A percentile compares a stretch with the other conserved stretches of the same genome.
Evolutionary conservation across 495 filamentous ascomycete species (phyloP).

Genomic region (Podospora pseudocomata): DNA sequence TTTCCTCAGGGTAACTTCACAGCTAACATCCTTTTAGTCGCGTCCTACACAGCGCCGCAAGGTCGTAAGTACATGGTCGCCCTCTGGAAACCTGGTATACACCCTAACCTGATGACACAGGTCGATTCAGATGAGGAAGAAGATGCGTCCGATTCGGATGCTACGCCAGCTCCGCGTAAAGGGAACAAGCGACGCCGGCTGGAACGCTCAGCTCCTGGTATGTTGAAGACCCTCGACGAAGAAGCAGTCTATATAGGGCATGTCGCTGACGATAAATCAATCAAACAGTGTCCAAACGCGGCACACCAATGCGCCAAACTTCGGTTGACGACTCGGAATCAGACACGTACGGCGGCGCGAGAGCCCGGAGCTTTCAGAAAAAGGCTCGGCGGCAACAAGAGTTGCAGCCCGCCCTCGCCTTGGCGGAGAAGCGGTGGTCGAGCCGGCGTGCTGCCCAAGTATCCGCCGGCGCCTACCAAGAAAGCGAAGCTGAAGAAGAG

Average conservation of each 20-base stretch:
- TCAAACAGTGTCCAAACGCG: constrained; percentile 60
- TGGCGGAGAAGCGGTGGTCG: constrained; percentile 82
- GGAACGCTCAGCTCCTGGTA: constrained; percentile 49
- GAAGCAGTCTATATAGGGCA: neutral
- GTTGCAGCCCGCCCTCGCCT: constrained; percentile 54
- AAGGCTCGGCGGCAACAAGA: constrained; percentile 66
- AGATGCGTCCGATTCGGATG: constrained; percentile 69
- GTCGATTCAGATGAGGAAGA: constrained; percentile 71
- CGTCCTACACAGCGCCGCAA: constrained; percentile 49
- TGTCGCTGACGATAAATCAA: neutral
- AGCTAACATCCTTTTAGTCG: constrained; percentile 45
- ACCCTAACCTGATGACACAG: constrained; percentile 39
- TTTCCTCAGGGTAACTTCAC: neutral
- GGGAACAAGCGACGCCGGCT: constrained; percentile 48
- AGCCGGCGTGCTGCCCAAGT: constrained; percentile 81
- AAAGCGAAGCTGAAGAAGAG: constrained; percentile 75
- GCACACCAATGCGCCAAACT: constrained; percentile 56
- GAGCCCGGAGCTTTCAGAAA: constrained; percentile 62
- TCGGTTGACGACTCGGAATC: constrained; percentile 61
- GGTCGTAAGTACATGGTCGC: constrained; percentile 42
- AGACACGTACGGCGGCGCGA: constrained; percentile 72
- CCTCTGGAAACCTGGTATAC: neutral
- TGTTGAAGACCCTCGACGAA: constrained; percentile 15
- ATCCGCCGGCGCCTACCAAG: constrained; percentile 82
- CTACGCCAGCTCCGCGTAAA: constrained; percentile 48